phyloP scores from a whole-genome alignment of 2,329 filamentous ascomycete species.

The Leptographium galeiforme region DNA sequence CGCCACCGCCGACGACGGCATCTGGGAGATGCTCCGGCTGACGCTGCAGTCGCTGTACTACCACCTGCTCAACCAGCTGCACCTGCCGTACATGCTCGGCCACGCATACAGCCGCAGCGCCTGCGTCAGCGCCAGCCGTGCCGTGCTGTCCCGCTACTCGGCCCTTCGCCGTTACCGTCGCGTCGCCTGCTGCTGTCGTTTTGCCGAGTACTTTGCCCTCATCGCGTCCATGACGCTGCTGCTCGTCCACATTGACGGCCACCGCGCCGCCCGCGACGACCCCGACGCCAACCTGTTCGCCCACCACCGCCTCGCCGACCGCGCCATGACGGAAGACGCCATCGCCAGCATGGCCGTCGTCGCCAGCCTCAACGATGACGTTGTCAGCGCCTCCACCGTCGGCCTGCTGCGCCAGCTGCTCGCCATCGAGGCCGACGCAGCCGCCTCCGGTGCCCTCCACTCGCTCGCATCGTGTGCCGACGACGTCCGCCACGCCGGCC shows the following conservation, averaged over 20 bases:
- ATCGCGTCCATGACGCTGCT: conserved; percentile 22
- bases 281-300: conserved; percentile 14
- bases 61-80: conserved; percentile 23
- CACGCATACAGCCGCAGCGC: conserved; percentile 22
- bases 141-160: conserved; percentile 23
- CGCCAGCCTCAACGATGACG: conserved; percentile 17
- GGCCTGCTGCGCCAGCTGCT: conserved; percentile 18
- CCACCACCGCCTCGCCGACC: conserved; percentile 26
- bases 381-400: conserved; percentile 17
- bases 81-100: conserved; percentile 24
- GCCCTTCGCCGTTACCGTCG: conserved; percentile 18
- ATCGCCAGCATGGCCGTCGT: conserved; percentile 21
- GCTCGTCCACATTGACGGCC: conserved; percentile 22
- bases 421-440: conserved; percentile 19
- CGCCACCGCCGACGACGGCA: conserved; percentile 7
- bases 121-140: conserved; percentile 24
- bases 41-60: conserved; percentile 24
- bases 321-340: conserved; percentile 23
- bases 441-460: conserved; percentile 7
- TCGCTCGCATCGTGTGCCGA: background rate
- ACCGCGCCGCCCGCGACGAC: conserved; percentile 5
- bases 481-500: background rate
- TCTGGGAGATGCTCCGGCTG: conserved; percentile 19
- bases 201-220: conserved; percentile 19
- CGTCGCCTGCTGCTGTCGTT: conserved; percentile 19